These are phyloP conservation scores for Rubia balearica DNA, from an alignment of 305 asterid species.

Conservation along the genomic window DNA sequence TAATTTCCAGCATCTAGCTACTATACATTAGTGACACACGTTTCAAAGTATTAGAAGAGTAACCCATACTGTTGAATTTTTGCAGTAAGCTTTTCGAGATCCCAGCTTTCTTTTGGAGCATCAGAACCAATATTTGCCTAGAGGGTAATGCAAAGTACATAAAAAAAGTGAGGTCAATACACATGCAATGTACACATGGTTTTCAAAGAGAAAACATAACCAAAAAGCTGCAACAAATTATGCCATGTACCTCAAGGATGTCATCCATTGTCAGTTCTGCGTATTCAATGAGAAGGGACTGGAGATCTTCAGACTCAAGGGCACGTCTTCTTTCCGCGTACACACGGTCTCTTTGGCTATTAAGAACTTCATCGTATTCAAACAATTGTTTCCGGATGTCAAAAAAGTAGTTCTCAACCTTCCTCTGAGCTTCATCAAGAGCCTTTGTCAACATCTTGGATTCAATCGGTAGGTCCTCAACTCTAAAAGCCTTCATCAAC, in stretches of 20 bases:
- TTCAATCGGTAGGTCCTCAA: conserved; percentile 97
- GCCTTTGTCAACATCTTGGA: conserved; percentile 98
- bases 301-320: conserved; percentile 81
- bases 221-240: conserved; percentile 3
- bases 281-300: conserved; percentile 80
- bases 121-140: conserved; percentile 86
- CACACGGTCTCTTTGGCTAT: conserved; percentile 97
- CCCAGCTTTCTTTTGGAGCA: conserved; percentile 93
- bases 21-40: background rate
- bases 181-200: background rate
- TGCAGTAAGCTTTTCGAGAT: conserved; percentile 75
- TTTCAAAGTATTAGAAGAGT: conserved; percentile 4
- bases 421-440: conserved; percentile 96
- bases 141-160: conserved; percentile 15
- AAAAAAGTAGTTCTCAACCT: conserved; percentile 95
- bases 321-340: conserved; percentile 96
- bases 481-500: conserved; percentile 97
- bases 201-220: background rate
- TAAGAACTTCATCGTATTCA: conserved; percentile 92
- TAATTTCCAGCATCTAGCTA: background rate
- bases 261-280: conserved; percentile 99
- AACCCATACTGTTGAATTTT: conserved; percentile 81
- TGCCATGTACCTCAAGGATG: conserved; percentile 61
- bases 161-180: conserved; percentile 10
- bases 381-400: conserved; percentile 92